A percentile compares a stretch with the other conserved stretches of the same genome.
Conservation (phyloP, 108 stramenopile species). For the Pseudonitzschia delicatissima region DNA sequence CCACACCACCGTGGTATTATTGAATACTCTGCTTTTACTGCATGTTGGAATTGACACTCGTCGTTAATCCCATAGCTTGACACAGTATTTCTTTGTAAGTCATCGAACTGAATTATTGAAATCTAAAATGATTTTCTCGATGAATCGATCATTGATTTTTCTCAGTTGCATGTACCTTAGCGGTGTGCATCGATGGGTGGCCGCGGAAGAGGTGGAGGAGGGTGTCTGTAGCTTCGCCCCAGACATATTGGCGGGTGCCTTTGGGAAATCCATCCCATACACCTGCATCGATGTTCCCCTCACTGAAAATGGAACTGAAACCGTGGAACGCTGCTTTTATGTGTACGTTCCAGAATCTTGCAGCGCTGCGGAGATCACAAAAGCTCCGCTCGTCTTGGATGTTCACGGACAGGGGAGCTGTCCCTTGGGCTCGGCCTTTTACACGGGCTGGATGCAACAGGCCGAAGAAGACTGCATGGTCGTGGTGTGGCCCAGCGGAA, state of each 20-base stretch:
- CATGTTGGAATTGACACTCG: no score
- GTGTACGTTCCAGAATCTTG: slow-evolving; percentile 22
- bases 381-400: slow-evolving; percentile 26
- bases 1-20: no score
- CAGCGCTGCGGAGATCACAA: slow-evolving; percentile 4
- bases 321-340: slow-evolving; percentile 22
- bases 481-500: slow-evolving; percentile 22
- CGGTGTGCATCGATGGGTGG: not conserved
- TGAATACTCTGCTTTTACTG: no score
- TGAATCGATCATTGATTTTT: no score
- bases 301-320: not conserved
- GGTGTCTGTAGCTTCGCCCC: not conserved
- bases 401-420: slow-evolving; percentile 23
- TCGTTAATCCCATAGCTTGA: no score
- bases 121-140: no score
- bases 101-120: no score
- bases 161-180: no score
- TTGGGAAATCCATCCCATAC: not conserved
- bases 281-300: slow-evolving; percentile 15
- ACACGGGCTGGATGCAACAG: slow-evolving; percentile 27
- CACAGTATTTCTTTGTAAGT: no score
- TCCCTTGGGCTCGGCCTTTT: slow-evolving; percentile 2
- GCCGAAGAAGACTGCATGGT: slow-evolving; percentile 31
- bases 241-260: not conserved
- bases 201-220: not conserved